Evolutionary conservation across 1,284 basidiomycete species (phyloP), one percentile per base, ranked within the genome.

Genomic region (Cryptococcus sp.): DNA sequence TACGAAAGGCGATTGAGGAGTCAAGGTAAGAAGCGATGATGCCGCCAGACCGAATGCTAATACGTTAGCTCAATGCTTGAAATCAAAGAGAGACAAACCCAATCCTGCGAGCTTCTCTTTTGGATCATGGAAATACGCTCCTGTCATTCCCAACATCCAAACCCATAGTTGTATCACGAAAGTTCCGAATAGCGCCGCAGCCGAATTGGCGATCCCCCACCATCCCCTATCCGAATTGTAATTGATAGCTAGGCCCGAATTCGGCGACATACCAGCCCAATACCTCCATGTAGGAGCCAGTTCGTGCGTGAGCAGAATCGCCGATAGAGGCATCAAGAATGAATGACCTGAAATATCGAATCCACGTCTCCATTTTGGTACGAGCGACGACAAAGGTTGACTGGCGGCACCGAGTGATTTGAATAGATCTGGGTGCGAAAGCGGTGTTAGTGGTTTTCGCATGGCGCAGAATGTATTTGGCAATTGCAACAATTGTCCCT

Each of bases 311-410:
- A 96, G 80, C 68, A 96, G 85, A 18, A 96, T 78, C 7, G 82
- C 77, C n/a, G 85, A 81, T 76, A 96, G 82, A 1, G 87, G 87
- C 60, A 98, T 81, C 56, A 98, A 81, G 78, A 97, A 98, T 23
- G 91, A 81, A 70, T 98, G 94, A 2, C 93, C 93, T 0, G 90
- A 93, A 13, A 98, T 83, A 67, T 98, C 94, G 71, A 96, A 91
- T 0, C 93, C 93, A 41, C 60, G 59, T 16, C 59, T 55, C 81
- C 84, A 65, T 82, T 82, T 52, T 10, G 63, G 63, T 25, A 52
- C 39, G 3, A 54, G 46, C 2, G 41, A 50, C 4, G 21, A 22
- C 7, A 43, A 23, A 28, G 39, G 40, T 3, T 58, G 46, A 10
- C 50, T 44, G n/a, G 25, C 51, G 40, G 32, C 51, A 32, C 50